A percentile compares a stretch with the other conserved stretches of the same genome.
Conservation (phyloP, 805 yeast genomes). For the Zygoascus bituminiphila region DNA sequence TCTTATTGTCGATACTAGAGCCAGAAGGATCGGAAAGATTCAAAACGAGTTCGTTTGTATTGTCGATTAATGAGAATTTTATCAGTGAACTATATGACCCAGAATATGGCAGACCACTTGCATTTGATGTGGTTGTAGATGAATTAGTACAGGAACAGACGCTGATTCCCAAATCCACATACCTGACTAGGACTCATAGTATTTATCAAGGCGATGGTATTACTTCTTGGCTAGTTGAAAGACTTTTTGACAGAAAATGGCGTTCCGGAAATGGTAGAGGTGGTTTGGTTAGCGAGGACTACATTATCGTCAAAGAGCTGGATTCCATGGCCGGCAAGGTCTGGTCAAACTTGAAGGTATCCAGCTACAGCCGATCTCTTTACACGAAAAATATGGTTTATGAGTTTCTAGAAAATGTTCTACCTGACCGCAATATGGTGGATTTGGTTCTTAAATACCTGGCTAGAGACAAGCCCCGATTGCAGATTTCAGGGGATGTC, state of each 20-base stretch:
- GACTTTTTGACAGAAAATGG: constrained; percentile 12
- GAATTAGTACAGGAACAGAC: constrained; percentile 21
- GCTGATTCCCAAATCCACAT: constrained; percentile 22
- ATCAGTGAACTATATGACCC: constrained; percentile 19
- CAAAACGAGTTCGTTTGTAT: constrained; percentile 13
- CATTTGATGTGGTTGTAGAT: constrained; percentile 26
- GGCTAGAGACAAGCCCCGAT: constrained; percentile 16
- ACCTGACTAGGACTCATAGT: constrained; percentile 6
- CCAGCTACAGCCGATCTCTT: background rate
- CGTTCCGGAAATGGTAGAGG: constrained; percentile 19
- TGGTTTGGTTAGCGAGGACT: constrained; percentile 21
- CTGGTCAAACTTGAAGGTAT: background rate
- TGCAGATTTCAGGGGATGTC: constrained; percentile 13
- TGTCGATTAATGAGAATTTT: constrained; percentile 22
- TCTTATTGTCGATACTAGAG: constrained; percentile 26
- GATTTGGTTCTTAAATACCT: constrained; percentile 16
- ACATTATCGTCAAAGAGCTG: constrained; percentile 18
- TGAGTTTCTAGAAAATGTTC: constrained; percentile 1
- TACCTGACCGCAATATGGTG: background rate
- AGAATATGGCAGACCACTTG: constrained; percentile 25
- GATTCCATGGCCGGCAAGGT: constrained; percentile 12
- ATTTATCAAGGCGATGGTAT: constrained; percentile 4
- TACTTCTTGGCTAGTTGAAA: background rate
- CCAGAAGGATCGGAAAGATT: constrained; percentile 24
- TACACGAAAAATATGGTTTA: constrained; percentile 1